Base-by-base conservation (phyloP, 164 flowering plant species). In the Umbilicus rupestris region DNA sequence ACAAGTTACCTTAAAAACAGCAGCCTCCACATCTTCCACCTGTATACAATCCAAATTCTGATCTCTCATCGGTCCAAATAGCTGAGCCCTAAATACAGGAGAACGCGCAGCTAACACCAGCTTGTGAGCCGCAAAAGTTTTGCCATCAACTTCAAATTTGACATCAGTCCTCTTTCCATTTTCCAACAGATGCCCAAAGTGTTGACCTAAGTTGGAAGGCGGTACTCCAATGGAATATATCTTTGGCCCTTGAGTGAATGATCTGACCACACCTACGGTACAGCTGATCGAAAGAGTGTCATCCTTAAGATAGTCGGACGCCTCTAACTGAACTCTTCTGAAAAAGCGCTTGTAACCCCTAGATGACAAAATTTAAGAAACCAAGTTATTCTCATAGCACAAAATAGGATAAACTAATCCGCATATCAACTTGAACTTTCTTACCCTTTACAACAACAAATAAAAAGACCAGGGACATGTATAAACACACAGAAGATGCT, bases 321-420 rank as follows among this genome's bases (percentile, higher is more conserved):
- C 69, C 75, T 92, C 96, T 7, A 92, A 73, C 39, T 70, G 67
- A 70, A 82, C 76, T 78, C 98, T 82, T 75, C 78, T 89, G 70
- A 79, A 87, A 71, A 89, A 92, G 5, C 96, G 79, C 68, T 92
- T 89, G 76, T 89, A 92, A 46, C 98, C 98, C 98, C 98, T 92
- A 84, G 69, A 78, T 20, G 67, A 71, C 62, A 16, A 57, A 44
- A 71, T 33, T 7, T 28, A 62, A 15, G 15, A 15, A 33, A 15
- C 20, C 52, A 47, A 50, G 57, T 22, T 22, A 50, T 8, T 7
- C 15, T 50, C 11, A 22, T 16, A 1, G 42, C 42, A 62, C 28
- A 10, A n/a, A n/a, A 16, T 60, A 19, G 9, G 8, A 62, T 31
- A 1, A 35, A 33, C 65, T 30, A 60, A 7, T 15, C n/a, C n/a